These are phyloP conservation scores for Leccinum arenicola DNA, from an alignment of 768 basidiomycete species.

Conservation along the genomic window DNA sequence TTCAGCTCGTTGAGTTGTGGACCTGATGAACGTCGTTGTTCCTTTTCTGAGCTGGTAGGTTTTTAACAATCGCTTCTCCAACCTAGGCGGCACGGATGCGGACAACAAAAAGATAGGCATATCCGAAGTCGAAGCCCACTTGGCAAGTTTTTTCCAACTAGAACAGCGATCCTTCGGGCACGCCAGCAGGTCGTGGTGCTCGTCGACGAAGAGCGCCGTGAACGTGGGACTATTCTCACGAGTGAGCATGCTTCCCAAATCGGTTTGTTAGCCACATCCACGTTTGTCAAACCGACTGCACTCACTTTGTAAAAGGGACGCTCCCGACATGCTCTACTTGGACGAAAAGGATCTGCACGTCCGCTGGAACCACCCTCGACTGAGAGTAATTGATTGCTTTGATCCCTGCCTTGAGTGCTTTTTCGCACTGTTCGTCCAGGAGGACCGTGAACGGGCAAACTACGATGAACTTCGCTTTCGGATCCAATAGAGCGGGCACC, in stretches of 20 bases:
- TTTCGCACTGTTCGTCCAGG: slow-evolving; percentile 1
- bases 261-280: too few relatives aligned
- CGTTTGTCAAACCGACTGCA: background rate
- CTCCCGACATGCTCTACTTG: slow-evolving; percentile 6
- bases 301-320: background rate
- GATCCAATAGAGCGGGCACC: background rate
- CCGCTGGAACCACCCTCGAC: background rate
- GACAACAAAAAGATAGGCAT: slow-evolving; percentile 3
- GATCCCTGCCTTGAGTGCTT: background rate
- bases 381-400: background rate
- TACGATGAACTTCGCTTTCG: background rate
- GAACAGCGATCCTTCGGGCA: background rate
- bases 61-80: background rate
- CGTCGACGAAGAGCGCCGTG: background rate
- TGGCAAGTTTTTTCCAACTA: background rate
- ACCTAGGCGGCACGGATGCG: background rate
- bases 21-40: background rate
- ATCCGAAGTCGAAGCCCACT: background rate
- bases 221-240: background rate
- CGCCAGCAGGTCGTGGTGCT: slow-evolving; percentile 4
- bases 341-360: slow-evolving; percentile 3
- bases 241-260: background rate
- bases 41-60: background rate
- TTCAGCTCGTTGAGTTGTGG: background rate
- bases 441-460: slow-evolving; percentile 7